Percentiles rank a stretch among this genome's conserved stretches.
These are phyloP conservation scores for Bothriochloa decipiens DNA, from an alignment of 176 grass and related monocot genomes.

Conservation along the genomic window DNA sequence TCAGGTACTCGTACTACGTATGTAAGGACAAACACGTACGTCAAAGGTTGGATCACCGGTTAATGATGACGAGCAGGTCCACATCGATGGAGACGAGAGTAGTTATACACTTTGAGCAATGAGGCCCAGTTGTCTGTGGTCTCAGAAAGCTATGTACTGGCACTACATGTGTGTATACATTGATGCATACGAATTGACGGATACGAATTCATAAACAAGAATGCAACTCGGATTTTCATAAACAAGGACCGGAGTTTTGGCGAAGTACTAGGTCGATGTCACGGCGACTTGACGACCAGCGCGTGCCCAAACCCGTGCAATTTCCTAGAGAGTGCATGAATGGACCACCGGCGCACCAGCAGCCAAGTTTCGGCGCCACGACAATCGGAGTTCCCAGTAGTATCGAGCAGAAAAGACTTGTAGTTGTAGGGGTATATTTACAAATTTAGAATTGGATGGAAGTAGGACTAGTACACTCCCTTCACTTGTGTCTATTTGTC, in stretches of 20 bases:
- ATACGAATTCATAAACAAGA: not conserved
- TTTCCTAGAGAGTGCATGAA: not conserved
- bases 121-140: not conserved
- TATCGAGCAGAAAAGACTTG: not conserved
- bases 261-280: slow-evolving; percentile 20
- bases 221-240: not conserved
- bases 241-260: slow-evolving; percentile 1
- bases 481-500: not conserved
- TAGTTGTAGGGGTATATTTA: no score
- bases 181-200: not conserved
- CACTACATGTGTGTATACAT: not conserved
- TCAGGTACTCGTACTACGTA: not conserved
- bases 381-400: not conserved
- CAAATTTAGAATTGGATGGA: not conserved
- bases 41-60: not conserved
- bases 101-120: not conserved
- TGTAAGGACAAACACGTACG: not conserved
- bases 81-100: not conserved
- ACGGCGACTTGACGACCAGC: not conserved
- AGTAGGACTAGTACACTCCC: not conserved
- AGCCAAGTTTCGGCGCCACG: slow-evolving; percentile 22
- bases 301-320: not conserved
- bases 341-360: not conserved
- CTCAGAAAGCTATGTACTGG: not conserved
- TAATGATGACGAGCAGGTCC: not conserved